Percentiles rank a stretch among this genome's conserved stretches.
Conservation (phyloP, 1,284 basidiomycete genomes). For the Melanopsichium pennsylvanicum region DNA sequence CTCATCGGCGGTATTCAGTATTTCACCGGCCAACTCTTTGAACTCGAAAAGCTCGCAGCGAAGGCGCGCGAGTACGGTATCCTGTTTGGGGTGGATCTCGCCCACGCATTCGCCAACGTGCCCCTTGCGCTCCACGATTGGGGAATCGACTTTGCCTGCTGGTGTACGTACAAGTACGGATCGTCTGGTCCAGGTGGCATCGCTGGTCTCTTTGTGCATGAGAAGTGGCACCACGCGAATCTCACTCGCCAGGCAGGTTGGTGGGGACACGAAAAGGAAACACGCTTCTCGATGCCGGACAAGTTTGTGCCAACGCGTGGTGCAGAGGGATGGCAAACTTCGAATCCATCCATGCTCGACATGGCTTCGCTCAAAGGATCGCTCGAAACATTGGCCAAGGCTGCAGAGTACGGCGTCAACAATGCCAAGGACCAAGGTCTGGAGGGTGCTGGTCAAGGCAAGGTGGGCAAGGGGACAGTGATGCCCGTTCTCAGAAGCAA, state of each 20-base stretch:
- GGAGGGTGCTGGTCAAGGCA: not conserved
- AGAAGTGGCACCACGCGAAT: slow-evolving; percentile 70
- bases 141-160: slow-evolving; percentile 86
- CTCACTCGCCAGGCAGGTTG: slow-evolving; percentile 82
- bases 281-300: slow-evolving; percentile 89
- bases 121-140: slow-evolving; percentile 88
- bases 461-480: slow-evolving; percentile 49
- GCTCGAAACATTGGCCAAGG: slow-evolving; percentile 52
- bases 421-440: slow-evolving; percentile 4
- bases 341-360: slow-evolving; percentile 85
- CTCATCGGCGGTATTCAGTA: slow-evolving; percentile 73
- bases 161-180: slow-evolving; percentile 74
- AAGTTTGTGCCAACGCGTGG: slow-evolving; percentile 83
- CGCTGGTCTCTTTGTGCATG: slow-evolving; percentile 88
- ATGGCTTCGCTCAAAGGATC: slow-evolving; percentile 68
- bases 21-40: slow-evolving; percentile 96
- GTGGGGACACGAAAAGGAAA: slow-evolving; percentile 91
- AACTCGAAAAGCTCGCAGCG: slow-evolving; percentile 81
- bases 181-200: slow-evolving; percentile 95
- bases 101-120: slow-evolving; percentile 94
- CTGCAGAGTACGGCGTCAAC: slow-evolving; percentile 16
- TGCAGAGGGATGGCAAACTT: slow-evolving; percentile 93
- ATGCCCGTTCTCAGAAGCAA: slow-evolving; percentile 57
- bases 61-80: slow-evolving; percentile 81
- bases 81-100: slow-evolving; percentile 93